phyloP scores from a whole-genome alignment of 2,329 filamentous ascomycete species.

The Fonsecaea monophora region DNA sequence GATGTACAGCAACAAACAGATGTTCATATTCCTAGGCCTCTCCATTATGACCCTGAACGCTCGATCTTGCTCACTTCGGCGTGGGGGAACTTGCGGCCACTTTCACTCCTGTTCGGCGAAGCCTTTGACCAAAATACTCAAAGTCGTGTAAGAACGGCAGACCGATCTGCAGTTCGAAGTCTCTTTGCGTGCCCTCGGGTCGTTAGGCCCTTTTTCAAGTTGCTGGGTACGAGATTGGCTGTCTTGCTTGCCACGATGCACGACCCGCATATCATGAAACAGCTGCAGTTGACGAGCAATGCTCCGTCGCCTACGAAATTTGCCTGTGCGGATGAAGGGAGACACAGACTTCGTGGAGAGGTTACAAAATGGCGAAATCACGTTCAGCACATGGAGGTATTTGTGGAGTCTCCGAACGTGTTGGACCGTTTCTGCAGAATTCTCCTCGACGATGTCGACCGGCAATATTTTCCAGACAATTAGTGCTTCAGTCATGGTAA shows the following conservation, averaged over 20 bases:
- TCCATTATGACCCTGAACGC: background rate
- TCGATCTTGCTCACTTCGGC: background rate
- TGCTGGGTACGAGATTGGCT: conserved; percentile 10
- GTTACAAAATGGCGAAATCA: conserved; percentile 5
- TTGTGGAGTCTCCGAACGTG: background rate
- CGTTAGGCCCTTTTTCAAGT: background rate
- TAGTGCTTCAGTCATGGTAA: conserved; percentile 24
- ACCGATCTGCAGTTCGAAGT: background rate
- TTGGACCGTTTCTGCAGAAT: conserved; percentile 7
- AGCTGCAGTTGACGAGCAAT: conserved; percentile 1
- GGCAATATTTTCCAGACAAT: conserved; percentile 7
- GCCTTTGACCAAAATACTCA: background rate
- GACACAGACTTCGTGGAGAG: background rate
- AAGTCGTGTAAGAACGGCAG: background rate
- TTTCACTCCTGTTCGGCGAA: conserved; percentile 4
- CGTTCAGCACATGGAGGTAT: background rate
- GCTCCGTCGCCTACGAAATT: background rate
- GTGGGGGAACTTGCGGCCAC: background rate
- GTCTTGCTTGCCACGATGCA: conserved; percentile 19
- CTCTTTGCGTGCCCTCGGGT: background rate
- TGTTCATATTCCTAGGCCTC: background rate
- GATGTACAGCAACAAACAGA: background rate
- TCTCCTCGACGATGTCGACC: conserved; percentile 11
- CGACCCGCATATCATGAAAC: background rate
- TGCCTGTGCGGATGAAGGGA: conserved; percentile 3